Percentiles rank a stretch among this genome's conserved stretches.
Evolutionary conservation across 1,139 yeast species (phyloP).

Genomic region (Taphrina flavorubra): DNA sequence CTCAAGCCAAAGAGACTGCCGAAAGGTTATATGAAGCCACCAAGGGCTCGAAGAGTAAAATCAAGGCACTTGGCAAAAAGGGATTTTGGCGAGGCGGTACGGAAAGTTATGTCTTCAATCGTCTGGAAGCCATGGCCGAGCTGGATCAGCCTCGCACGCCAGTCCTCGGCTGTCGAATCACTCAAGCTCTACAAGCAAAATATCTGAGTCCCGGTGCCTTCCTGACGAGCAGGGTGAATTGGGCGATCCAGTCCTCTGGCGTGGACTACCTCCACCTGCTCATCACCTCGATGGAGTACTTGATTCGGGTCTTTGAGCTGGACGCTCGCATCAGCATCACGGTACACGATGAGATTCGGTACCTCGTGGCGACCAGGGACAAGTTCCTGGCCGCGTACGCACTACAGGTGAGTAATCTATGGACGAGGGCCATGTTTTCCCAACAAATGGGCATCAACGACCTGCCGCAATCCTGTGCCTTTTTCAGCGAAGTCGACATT

Average conservation of each 20-base stretch:
- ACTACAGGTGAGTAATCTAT: constrained; percentile 83
- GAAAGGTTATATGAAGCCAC: constrained; percentile 74
- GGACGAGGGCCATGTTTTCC: constrained; percentile 97
- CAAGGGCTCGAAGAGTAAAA: constrained; percentile 66
- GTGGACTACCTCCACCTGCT: constrained; percentile 91
- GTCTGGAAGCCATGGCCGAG: constrained; percentile 83
- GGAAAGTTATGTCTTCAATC: constrained; percentile 88
- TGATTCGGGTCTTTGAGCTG: constrained; percentile 67
- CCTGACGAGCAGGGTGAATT: constrained; percentile 88
- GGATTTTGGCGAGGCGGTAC: constrained; percentile 88
- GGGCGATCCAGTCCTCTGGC: constrained; percentile 98
- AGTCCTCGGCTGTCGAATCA: constrained; percentile 89
- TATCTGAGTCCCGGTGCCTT: constrained; percentile 71
- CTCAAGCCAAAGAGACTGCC: constrained; percentile 73
- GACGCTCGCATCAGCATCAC: constrained; percentile 82
- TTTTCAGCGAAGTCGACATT: constrained; percentile 90
- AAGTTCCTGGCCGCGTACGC: constrained; percentile 77
- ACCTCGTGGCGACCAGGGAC: constrained; percentile 74
- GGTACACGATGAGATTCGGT: constrained; percentile 94
- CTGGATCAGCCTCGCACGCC: constrained; percentile 88
- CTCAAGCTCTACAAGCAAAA: constrained; percentile 73
- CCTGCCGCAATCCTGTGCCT: constrained; percentile 93
- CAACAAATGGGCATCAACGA: constrained; percentile 89
- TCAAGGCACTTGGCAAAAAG: constrained; percentile 50
- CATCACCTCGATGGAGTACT: constrained; percentile 85